Conservation (phyloP, 768 basidiomycete species). For the Amanita exitialis region DNA sequence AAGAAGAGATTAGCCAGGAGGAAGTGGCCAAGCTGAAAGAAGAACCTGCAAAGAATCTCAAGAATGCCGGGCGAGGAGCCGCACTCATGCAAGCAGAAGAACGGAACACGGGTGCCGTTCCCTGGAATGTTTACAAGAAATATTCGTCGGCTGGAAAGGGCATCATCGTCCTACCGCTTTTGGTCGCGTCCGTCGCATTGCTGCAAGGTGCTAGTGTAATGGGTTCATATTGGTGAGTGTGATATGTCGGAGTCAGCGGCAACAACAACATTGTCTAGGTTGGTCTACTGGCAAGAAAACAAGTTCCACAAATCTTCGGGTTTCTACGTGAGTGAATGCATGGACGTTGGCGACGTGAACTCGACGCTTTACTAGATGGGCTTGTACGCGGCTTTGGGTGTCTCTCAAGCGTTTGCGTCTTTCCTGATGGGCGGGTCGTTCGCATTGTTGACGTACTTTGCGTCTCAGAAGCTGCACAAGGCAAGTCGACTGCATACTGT, state of each 20-base stretch:
- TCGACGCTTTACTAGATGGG: slow-evolving; percentile 48
- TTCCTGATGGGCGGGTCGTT: slow-evolving; percentile 61
- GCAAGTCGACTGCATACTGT: slow-evolving; percentile 19
- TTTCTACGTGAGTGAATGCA: slow-evolving; percentile 53
- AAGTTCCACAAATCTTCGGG: slow-evolving; percentile 49
- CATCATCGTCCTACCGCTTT: slow-evolving; percentile 47
- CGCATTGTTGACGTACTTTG: slow-evolving; percentile 65
- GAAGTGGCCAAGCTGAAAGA: slow-evolving; percentile 16
- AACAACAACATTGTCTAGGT: slow-evolving; percentile 28
- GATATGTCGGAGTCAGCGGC: background rate
- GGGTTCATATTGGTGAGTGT: slow-evolving; percentile 56
- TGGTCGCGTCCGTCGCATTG: slow-evolving; percentile 50
- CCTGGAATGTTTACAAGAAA: slow-evolving; percentile 38
- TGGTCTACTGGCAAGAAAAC: slow-evolving; percentile 79
- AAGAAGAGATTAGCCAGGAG: slow-evolving; percentile 32
- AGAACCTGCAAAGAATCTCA: slow-evolving; percentile 21
- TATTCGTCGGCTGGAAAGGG: slow-evolving; percentile 71
- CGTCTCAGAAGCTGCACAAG: slow-evolving; percentile 59
- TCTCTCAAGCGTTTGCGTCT: slow-evolving; percentile 54
- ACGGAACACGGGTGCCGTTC: slow-evolving; percentile 67
- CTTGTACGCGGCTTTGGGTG: slow-evolving; percentile 66
- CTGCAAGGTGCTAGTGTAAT: slow-evolving; percentile 66
- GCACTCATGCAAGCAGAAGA: slow-evolving; percentile 80
- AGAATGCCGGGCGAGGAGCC: slow-evolving; percentile 27
- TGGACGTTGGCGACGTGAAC: background rate